Evolutionary conservation across 179 eudicot genomes (phyloP).

Genomic region (Kewa caespitosa): DNA sequence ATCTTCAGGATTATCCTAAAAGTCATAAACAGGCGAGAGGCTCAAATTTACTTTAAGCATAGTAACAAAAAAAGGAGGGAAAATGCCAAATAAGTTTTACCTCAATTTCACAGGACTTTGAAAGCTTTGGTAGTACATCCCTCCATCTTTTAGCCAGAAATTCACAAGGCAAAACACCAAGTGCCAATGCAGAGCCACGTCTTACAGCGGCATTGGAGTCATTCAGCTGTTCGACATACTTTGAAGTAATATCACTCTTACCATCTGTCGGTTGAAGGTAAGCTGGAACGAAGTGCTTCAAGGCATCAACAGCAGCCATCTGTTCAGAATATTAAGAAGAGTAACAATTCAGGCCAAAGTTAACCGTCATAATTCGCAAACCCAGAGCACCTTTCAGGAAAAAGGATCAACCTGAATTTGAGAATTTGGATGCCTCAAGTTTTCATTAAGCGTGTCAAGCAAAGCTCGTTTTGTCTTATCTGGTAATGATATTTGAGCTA

Average conservation of each 20-base stretch:
- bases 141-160: constrained; percentile 71
- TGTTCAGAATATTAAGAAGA: constrained; percentile 31
- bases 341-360: constrained; percentile 2
- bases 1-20: constrained; percentile 82
- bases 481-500: constrained; percentile 48
- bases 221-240: constrained; percentile 65
- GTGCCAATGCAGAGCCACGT: constrained; percentile 94
- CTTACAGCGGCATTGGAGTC: constrained; percentile 91
- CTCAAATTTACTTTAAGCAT: neutral
- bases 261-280: constrained; percentile 55
- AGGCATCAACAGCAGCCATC: constrained; percentile 84
- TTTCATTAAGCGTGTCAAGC: constrained; percentile 86
- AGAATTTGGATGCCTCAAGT: constrained; percentile 90
- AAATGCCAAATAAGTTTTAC: constrained; percentile 38
- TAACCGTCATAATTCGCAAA: neutral
- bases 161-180: constrained; percentile 77
- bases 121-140: constrained; percentile 65
- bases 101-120: constrained; percentile 77
- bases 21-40: neutral
- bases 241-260: constrained; percentile 59
- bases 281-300: constrained; percentile 66
- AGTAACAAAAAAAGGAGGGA: neutral
- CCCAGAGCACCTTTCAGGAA: constrained; percentile 14
- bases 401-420: constrained; percentile 66
- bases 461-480: constrained; percentile 71